Percentiles rank a stretch among this genome's conserved stretches.
Evolutionary conservation across 2,329 filamentous ascomycete genomes (phyloP).

Genomic region (Myriosclerotinia curreyana): DNA sequence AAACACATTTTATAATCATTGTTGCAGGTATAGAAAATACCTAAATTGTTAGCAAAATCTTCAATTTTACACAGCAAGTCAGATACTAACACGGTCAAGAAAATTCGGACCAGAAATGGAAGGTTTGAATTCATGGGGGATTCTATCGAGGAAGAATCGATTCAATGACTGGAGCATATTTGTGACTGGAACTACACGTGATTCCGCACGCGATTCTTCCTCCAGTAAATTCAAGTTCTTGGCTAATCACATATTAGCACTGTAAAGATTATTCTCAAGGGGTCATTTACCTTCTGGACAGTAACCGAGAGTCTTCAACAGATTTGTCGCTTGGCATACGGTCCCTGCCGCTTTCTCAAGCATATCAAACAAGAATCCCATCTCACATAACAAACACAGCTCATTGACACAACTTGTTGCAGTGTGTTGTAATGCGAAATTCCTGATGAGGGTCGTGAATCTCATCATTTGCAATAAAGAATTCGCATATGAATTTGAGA

Average conservation of each 20-base stretch:
- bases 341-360: constrained; percentile 90
- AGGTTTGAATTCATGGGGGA: constrained; percentile 71
- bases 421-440: constrained; percentile 83
- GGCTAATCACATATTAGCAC: constrained; percentile 46
- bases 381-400: constrained; percentile 83
- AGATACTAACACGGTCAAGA: constrained; percentile 62
- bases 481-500: constrained; percentile 95
- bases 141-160: constrained; percentile 79
- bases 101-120: constrained; percentile 59
- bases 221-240: constrained; percentile 78
- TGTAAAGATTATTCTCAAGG: constrained; percentile 22
- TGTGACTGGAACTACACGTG: constrained; percentile 57
- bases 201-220: constrained; percentile 65
- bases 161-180: constrained; percentile 83
- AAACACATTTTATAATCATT: constrained; percentile 76
- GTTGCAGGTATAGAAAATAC: constrained; percentile 68
- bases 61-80: not conserved
- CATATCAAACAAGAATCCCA: constrained; percentile 97
- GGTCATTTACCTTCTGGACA: constrained; percentile 63
- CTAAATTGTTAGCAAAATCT: constrained; percentile 39
- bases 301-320: constrained; percentile 83
- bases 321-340: constrained; percentile 93
- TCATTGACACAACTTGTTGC: constrained; percentile 81
- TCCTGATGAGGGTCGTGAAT: constrained; percentile 84
- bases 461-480: constrained; percentile 86